These are phyloP conservation scores for Otatea glauca DNA, from an alignment of 176 grass and related monocot genomes.

Conservation along the genomic window DNA sequence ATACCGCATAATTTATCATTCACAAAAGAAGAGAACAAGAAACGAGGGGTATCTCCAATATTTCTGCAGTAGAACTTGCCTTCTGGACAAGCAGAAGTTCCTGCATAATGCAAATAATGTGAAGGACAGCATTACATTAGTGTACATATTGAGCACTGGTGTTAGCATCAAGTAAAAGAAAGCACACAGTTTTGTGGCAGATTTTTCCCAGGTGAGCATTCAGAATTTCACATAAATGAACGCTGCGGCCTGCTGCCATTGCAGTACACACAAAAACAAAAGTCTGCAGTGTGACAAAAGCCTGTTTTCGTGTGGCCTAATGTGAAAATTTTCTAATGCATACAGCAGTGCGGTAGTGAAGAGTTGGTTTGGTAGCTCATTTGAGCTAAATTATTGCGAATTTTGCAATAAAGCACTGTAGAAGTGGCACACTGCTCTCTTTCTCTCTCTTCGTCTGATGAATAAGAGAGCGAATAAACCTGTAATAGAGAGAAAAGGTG, in stretches of 20 bases:
- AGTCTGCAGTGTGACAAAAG: neutral
- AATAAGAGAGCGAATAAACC: neutral
- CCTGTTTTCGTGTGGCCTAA: neutral
- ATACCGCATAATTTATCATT: slow-evolving; percentile 95
- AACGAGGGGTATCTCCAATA: slow-evolving; percentile 64
- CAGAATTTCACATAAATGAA: slow-evolving; percentile 5
- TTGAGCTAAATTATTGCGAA: too few species aligned
- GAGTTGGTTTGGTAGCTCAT: neutral
- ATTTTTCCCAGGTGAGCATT: neutral
- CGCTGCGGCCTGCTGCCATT: neutral
- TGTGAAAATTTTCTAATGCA: neutral
- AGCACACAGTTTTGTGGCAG: neutral
- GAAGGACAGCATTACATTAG: neutral
- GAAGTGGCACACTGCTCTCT: neutral
- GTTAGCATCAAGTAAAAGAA: slow-evolving; percentile 11
- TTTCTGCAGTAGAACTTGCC: slow-evolving; percentile 89
- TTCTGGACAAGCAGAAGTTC: slow-evolving; percentile 94
- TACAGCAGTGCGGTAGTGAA: neutral
- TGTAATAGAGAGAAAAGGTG: neutral
- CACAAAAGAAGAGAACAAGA: slow-evolving; percentile 90
- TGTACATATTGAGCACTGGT: neutral
- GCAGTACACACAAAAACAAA: slow-evolving; percentile 4
- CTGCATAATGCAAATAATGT: slow-evolving; percentile 43
- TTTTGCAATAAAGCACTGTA: neutral
- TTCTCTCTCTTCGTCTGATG: neutral